Evolutionary conservation across 805 yeast species (phyloP), one percentile per base, ranked within the genome.

Genomic region (Kregervanrija fluxuum): DNA sequence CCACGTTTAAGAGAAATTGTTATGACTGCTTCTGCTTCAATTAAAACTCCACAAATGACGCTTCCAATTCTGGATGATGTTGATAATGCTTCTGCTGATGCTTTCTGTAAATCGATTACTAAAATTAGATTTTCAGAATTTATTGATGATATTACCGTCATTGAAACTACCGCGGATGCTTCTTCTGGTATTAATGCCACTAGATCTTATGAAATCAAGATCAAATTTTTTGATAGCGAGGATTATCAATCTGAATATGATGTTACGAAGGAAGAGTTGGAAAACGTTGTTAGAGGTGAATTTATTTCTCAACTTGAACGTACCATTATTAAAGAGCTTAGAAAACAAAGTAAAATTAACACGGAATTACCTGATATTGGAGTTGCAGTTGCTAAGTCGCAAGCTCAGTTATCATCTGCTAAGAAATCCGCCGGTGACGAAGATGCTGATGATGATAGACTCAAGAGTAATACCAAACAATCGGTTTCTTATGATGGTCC

Each of bases 1-100:
- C 99, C 99, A 36, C 96, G 99, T 79, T 82, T 93, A 87, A 85
- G 99, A 79, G 99, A 93, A 77, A 93, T 93, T 66, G 89, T 93
- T 64, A 93, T 93, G 99, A 95, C 99, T 11, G 99, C 99, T 15
- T 87, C 96, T 48, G 80, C 96, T 16, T 69, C 85, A 40, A 93
- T 93, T 60, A 87, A 88, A 71, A 93, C 99, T n/a, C 99, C 99
- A 38, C 98, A 93, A 70, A 93, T 93, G 99, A 80, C 93, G 3
- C 71, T 93, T 55, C 99, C 99, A 28, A 74, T 93, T 39, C 70
- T 79, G 58, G 68, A 73, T 33, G 95, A 85, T 57, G 93, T 95
- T 43, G 73, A 75, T 39, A 96, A 91, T 64, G 85, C 76, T 22
- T 80, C 82, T 62, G 98, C 98, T 2, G 96, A 89, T 57, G 79